Evolutionary conservation across 768 basidiomycete species (phyloP).

Genomic region (Termitomyces sp.): DNA sequence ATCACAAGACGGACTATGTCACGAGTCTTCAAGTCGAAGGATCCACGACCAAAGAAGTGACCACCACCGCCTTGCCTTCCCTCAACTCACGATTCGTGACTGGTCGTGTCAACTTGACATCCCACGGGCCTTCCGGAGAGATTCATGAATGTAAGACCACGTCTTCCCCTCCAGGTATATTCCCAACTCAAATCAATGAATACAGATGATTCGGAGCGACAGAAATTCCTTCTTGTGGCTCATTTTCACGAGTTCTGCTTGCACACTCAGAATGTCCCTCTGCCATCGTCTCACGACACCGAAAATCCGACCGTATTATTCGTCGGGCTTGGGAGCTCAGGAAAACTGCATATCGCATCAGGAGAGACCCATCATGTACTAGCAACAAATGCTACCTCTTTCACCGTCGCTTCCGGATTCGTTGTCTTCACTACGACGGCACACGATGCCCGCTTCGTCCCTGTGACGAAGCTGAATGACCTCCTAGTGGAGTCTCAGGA

Average conservation of each 20-base stretch:
- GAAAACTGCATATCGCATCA: slow-evolving; percentile 55
- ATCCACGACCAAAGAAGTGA: neutral
- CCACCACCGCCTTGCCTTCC: slow-evolving; percentile 24
- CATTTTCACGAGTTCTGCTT: slow-evolving; percentile 60
- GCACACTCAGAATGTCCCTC: slow-evolving; percentile 28
- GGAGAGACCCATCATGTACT: slow-evolving; percentile 29
- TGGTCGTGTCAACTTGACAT: slow-evolving; percentile 24
- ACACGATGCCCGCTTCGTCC: slow-evolving; percentile 76
- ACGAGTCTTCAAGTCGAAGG: slow-evolving; percentile 20
- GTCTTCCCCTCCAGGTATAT: neutral
- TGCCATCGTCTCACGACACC: slow-evolving; percentile 13
- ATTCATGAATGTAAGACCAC: slow-evolving; percentile 38
- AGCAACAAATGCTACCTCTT: slow-evolving; percentile 62
- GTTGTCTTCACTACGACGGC: slow-evolving; percentile 80
- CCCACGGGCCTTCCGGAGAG: slow-evolving; percentile 43
- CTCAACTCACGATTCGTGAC: slow-evolving; percentile 45
- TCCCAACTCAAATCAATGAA: neutral
- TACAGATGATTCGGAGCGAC: slow-evolving; percentile 15
- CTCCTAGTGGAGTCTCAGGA: slow-evolving; percentile 21
- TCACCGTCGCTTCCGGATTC: slow-evolving; percentile 67
- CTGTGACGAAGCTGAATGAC: slow-evolving; percentile 31
- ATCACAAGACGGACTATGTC: slow-evolving; percentile 27
- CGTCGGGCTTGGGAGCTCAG: slow-evolving; percentile 60
- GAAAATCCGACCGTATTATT: slow-evolving; percentile 34
- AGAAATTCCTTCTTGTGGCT: slow-evolving; percentile 20